A percentile compares a stretch with the other conserved stretches of the same genome.
Conservation (phyloP, 352 stramenopile species). For the Phytophthora constricta region DNA sequence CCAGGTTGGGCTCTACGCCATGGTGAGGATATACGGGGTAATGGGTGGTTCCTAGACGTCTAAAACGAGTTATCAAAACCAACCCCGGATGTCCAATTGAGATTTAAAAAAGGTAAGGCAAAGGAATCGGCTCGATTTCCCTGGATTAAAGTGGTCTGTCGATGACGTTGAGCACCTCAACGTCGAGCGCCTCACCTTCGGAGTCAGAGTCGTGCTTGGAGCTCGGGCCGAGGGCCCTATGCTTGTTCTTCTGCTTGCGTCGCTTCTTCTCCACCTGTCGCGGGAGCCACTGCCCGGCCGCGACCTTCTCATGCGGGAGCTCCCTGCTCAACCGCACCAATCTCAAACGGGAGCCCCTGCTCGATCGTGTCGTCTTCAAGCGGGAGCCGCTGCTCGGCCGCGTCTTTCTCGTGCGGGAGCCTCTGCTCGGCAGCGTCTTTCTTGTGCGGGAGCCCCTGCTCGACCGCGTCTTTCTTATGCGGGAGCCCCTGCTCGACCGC, state of each 20-base stretch:
- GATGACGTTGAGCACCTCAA: too few relatives aligned
- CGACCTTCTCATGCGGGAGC: background rate
- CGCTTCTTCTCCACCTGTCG: too few relatives aligned
- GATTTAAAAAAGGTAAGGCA: too few relatives aligned
- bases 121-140: too few relatives aligned
- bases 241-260: too few relatives aligned
- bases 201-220: background rate
- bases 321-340: constrained; percentile 14
- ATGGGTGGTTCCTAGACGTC: too few relatives aligned
- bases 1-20: too few relatives aligned
- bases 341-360: background rate
- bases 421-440: constrained; percentile 12
- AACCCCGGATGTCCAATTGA: too few relatives aligned
- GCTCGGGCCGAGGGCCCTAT: constrained; percentile 15
- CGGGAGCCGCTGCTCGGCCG: background rate
- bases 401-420: constrained; percentile 11
- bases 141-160: too few relatives aligned
- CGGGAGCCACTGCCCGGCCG: background rate
- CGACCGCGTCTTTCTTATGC: constrained; percentile 7
- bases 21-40: too few relatives aligned
- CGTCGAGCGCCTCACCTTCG: too few relatives aligned
- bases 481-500: constrained; percentile 1
- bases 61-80: too few relatives aligned
- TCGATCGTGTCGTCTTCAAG: constrained; percentile 10
- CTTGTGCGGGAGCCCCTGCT: constrained; percentile 16